Evolutionary conservation across 164 flowering plant genomes (phyloP).

Genomic region (Brasenia schreberi): DNA sequence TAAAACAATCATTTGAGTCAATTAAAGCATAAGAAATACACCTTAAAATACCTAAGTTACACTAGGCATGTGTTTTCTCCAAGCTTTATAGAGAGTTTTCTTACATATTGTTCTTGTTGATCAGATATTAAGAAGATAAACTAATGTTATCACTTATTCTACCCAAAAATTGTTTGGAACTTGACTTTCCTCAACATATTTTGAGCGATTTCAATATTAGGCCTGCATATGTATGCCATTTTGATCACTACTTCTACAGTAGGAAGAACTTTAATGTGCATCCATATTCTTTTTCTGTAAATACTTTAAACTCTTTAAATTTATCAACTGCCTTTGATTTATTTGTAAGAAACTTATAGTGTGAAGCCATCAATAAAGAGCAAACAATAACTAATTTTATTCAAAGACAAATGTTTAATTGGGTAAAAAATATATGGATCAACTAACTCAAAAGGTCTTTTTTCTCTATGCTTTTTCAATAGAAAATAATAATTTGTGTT

Average conservation of each 20-base stretch:
- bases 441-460: not conserved
- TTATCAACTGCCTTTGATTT: conserved; percentile 3
- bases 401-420: not conserved
- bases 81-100: conserved; percentile 8
- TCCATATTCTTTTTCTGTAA: conserved; percentile 5
- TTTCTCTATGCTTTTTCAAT: conserved; percentile 2
- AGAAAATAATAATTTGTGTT: not conserved
- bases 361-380: conserved; percentile 8
- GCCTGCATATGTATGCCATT: not conserved
- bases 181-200: no score
- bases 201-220: no score
- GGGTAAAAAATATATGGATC: not conserved
- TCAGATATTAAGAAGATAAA: not conserved
- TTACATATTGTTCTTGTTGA: conserved; percentile 4
- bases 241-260: not conserved
- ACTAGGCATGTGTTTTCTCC: conserved; percentile 4
- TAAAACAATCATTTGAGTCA: not conserved
- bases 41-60: conserved; percentile 4
- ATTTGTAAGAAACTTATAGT: conserved; percentile 2
- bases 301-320: conserved; percentile 3
- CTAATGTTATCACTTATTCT: not conserved
- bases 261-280: not conserved
- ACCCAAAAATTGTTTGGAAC: no score
- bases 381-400: not conserved
- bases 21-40: conserved; percentile 3